Evolutionary conservation across 768 basidiomycete species (phyloP).

Genomic region (Psilocybe cubensis): DNA sequence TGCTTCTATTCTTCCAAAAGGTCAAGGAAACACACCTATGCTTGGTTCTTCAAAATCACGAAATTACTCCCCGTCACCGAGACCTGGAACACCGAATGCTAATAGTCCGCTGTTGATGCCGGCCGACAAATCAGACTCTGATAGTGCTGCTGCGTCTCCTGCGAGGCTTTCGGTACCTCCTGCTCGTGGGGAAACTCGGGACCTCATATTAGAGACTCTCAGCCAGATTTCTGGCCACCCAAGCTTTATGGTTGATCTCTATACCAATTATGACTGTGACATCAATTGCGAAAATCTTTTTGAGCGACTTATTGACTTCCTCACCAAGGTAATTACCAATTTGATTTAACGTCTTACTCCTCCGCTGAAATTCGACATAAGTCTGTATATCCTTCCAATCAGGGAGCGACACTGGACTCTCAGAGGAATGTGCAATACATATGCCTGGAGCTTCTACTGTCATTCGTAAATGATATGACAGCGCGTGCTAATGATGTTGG

Average conservation of each 20-base stretch:
- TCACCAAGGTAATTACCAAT: slow-evolving; percentile 67
- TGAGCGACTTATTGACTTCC: slow-evolving; percentile 85
- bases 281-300: slow-evolving; percentile 96
- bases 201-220: slow-evolving; percentile 88
- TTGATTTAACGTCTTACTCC: background rate
- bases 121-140: slow-evolving; percentile 48
- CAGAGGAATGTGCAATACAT: slow-evolving; percentile 84
- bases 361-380: slow-evolving; percentile 28
- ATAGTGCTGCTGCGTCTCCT: slow-evolving; percentile 41
- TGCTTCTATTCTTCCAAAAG: slow-evolving; percentile 27
- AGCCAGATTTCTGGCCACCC: slow-evolving; percentile 80
- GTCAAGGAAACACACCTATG: slow-evolving; percentile 14
- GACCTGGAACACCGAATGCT: slow-evolving; percentile 52
- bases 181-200: slow-evolving; percentile 85
- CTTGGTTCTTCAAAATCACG: slow-evolving; percentile 34
- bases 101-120: slow-evolving; percentile 36
- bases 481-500: slow-evolving; percentile 54
- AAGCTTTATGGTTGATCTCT: slow-evolving; percentile 95
- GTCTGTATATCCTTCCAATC: slow-evolving; percentile 80
- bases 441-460: slow-evolving; percentile 85
- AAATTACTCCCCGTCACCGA: slow-evolving; percentile 46
- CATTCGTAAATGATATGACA: slow-evolving; percentile 89
- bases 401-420: slow-evolving; percentile 57
- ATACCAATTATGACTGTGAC: slow-evolving; percentile 96
- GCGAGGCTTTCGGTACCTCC: slow-evolving; percentile 69